phyloP scores from a whole-genome alignment of 225 moss, liverwort and hornwort species.

The Pleurozium schreberi region DNA sequence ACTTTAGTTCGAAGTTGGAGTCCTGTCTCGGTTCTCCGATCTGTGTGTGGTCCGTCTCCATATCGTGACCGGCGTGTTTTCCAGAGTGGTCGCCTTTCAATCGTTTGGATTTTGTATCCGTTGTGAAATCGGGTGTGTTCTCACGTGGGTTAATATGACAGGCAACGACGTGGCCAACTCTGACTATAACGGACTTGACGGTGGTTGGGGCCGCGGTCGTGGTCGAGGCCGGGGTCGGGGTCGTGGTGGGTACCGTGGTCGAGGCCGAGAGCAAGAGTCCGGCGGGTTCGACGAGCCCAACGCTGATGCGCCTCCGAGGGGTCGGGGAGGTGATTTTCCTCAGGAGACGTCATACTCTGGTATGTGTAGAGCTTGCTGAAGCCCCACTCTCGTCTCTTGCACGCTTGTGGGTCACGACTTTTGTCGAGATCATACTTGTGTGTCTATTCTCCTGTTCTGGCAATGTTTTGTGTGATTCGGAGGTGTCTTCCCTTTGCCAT shows the following conservation, averaged over 20 bases:
- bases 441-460: background rate
- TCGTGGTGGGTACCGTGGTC: slow-evolving; percentile 77
- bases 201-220: slow-evolving; percentile 85
- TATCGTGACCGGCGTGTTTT: background rate
- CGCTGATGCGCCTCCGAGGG: slow-evolving; percentile 64
- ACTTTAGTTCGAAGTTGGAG: background rate
- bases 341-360: slow-evolving; percentile 33
- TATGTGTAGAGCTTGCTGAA: background rate
- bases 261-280: slow-evolving; percentile 86
- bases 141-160: slow-evolving; percentile 2
- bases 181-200: slow-evolving; percentile 79
- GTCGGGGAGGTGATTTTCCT: slow-evolving; percentile 38
- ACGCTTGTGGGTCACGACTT: background rate
- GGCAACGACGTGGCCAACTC: slow-evolving; percentile 62
- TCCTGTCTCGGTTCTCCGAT: background rate
- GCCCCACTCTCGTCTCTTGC: background rate
- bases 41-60: background rate
- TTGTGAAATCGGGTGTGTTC: background rate
- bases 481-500: background rate
- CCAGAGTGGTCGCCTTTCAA: background rate
- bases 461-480: background rate
- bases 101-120: background rate
- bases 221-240: slow-evolving; percentile 87
- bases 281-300: slow-evolving; percentile 75
- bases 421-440: too few relatives aligned